Base-by-base conservation (phyloP, 768 basidiomycete genomes). In the Butyriboletus loyo region DNA sequence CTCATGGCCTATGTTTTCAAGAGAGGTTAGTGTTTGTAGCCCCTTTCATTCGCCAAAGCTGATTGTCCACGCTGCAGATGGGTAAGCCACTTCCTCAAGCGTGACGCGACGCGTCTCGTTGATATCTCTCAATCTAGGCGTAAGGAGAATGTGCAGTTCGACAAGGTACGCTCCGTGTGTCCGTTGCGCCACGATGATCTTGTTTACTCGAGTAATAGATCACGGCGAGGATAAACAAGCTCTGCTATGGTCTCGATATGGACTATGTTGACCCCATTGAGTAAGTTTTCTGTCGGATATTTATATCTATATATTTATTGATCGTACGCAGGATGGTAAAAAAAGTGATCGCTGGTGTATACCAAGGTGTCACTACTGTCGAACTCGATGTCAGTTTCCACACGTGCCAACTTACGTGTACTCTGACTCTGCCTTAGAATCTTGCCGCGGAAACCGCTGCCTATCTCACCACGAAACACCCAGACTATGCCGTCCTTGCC, bases 401-500 rank as follows among this genome's bases (percentile, higher is more conserved):
- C 28, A 47, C 38, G 51, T 53, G 25, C 25, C 8, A 22, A 25
- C 32, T 40, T 35, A 3, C 10, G 31, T 34, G 13, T 25, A 36
- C 21, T 24, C 61, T 61, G 22, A 64, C 46, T 19, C 28, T 3
- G 21, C 30, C 28, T 24, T 21, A 96, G 93, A 98, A 97, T 70
- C 86, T 98, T 36, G 95, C 95, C 0, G 87, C 95, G 7, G 95
- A 98, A 74, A 99, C 97, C 4, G 94, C 97, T 9, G 97, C 97
- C 0, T 98, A 87, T 69, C 84, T 98, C 55, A 98, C 97, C 5
- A 98, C 96, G 25, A 93, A 92, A 60, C 93, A 95, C 66, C 94
- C 96, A 8, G 97, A 99, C 68, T 99, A 99, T 63, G 97, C 97
- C 24, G 86, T 98, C 54, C 91, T 99, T 57, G 97, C 97, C 6